Evolutionary conservation across 129 eudicot genomes (phyloP).

Genomic region (Tanacetum coccineum): DNA sequence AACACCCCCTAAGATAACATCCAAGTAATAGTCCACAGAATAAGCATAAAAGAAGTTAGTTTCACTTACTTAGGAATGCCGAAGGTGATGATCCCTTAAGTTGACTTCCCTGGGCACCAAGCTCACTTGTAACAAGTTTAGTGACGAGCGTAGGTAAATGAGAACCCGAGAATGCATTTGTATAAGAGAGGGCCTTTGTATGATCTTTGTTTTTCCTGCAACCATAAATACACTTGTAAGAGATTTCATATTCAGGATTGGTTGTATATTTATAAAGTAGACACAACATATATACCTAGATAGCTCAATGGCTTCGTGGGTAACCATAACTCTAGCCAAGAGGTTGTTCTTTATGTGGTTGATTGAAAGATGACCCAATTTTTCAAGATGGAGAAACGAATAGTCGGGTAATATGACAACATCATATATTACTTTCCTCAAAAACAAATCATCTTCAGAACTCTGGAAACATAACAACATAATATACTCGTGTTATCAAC

Average conservation of each 20-base stretch:
- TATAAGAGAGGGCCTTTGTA: slow-evolving; percentile 48
- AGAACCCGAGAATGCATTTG: slow-evolving; percentile 60
- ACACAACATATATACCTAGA: slow-evolving; percentile 29
- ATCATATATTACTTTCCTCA: slow-evolving; percentile 62
- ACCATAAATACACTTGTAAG: slow-evolving; percentile 5
- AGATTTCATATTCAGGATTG: background rate
- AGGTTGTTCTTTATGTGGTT: slow-evolving; percentile 42
- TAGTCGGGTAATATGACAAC: slow-evolving; percentile 60
- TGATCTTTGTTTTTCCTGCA: slow-evolving; percentile 57
- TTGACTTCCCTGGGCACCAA: slow-evolving; percentile 41
- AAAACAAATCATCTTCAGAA: slow-evolving; percentile 41
- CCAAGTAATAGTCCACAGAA: background rate
- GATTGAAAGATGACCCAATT: slow-evolving; percentile 35
- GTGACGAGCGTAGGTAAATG: slow-evolving; percentile 43
- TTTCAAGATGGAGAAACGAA: slow-evolving; percentile 53
- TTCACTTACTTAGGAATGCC: slow-evolving; percentile 58
- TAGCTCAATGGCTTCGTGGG: slow-evolving; percentile 59
- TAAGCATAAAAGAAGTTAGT: background rate
- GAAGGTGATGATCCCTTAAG: slow-evolving; percentile 63
- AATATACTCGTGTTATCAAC: background rate
- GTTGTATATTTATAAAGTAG: background rate
- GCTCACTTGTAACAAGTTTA: slow-evolving; percentile 45
- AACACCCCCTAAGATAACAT: background rate
- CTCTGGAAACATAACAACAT: slow-evolving; percentile 43
- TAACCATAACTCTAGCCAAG: slow-evolving; percentile 55